Percentiles rank a stretch among this genome's conserved stretches.
Evolutionary conservation across 768 basidiomycete genomes (phyloP).

Genomic region (Rhodotorula toruloides): DNA sequence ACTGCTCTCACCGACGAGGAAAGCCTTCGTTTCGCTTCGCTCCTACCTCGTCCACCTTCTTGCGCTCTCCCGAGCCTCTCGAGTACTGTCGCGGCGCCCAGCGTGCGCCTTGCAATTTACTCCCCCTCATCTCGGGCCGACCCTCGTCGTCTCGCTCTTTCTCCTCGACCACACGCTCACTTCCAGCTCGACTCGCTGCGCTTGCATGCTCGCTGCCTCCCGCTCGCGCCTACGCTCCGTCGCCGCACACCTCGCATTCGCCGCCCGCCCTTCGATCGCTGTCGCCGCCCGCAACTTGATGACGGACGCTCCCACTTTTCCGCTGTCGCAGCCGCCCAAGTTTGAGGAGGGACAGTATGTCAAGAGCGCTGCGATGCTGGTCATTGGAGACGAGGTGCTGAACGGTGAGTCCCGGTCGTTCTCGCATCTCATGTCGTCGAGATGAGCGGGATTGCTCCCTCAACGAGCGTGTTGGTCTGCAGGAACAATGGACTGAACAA

Average conservation of each 20-base stretch:
- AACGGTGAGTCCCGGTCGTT: constrained; percentile 82
- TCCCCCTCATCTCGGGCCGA: too few relatives aligned
- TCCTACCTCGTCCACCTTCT: too few relatives aligned
- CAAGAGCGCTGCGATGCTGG: constrained; percentile 46
- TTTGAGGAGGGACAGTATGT: not conserved
- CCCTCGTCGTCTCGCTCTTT: not conserved
- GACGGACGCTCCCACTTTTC: not conserved
- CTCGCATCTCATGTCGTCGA: too few relatives aligned
- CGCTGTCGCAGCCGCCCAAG: not conserved
- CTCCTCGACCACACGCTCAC: not conserved
- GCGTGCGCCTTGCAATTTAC: too few relatives aligned
- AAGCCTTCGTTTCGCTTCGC: too few relatives aligned
- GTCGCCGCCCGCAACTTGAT: not conserved
- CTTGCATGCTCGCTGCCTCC: not conserved
- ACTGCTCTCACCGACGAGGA: too few relatives aligned
- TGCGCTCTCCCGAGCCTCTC: too few relatives aligned
- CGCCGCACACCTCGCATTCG: not conserved
- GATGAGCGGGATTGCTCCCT: too few relatives aligned
- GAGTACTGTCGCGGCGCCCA: too few relatives aligned
- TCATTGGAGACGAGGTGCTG: constrained; percentile 62
- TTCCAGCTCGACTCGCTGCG: not conserved
- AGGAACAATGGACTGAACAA: too few relatives aligned
- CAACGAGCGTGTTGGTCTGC: too few relatives aligned
- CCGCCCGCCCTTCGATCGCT: not conserved
- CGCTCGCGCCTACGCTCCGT: not conserved